Base-by-base conservation (phyloP, 2,329 filamentous ascomycete genomes). In the Capronia americana region DNA sequence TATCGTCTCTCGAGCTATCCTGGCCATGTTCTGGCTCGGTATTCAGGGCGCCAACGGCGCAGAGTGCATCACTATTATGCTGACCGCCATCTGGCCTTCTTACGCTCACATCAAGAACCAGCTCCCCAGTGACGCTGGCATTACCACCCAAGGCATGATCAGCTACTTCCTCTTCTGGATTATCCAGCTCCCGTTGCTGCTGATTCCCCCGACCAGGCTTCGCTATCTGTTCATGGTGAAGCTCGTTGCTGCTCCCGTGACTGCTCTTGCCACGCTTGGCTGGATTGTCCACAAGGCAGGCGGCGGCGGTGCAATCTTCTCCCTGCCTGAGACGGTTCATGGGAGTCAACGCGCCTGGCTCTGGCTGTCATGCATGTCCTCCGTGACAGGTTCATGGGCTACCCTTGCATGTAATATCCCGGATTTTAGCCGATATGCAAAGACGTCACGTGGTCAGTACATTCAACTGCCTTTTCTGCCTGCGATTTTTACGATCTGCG, bases 131-230 rank as follows among this genome's bases (percentile, higher is more conserved):
- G 77, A 73, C 3, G 80, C 83, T 32, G 86, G 86, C 20, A 86
- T 87, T 51, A 84, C 83, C 2, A 86, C 83, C 1, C 81, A 85
- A 65, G 84, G 84, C 12, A 81, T 89, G 80, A 74, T 86, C 28
- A 81, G 80, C 38, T 86, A 86, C 70, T 83, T 88, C 67, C 70
- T 88, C n/a, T 87, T 86, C 73, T 87, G 84, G 83, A 73, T 82
- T 0, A 72, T 85, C 1, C 85, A 86, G 71, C 75, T 87, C 12
- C 85, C 83, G 7, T 76, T 88, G 50, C 74, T 88, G 8, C 76
- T 86, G 62, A 86, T 88, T 68, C 85, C 85, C 34, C 83, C 84
- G 0, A 83, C 84, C 61, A 82, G 57, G 57, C 78, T 88, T 17
- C 78, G 83, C 55, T 85, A 80, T 73, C 72, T 87, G 48, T 87